These are phyloP conservation scores for Poronia punctata DNA, from an alignment of 495 filamentous ascomycete genomes.

Conservation along the genomic window DNA sequence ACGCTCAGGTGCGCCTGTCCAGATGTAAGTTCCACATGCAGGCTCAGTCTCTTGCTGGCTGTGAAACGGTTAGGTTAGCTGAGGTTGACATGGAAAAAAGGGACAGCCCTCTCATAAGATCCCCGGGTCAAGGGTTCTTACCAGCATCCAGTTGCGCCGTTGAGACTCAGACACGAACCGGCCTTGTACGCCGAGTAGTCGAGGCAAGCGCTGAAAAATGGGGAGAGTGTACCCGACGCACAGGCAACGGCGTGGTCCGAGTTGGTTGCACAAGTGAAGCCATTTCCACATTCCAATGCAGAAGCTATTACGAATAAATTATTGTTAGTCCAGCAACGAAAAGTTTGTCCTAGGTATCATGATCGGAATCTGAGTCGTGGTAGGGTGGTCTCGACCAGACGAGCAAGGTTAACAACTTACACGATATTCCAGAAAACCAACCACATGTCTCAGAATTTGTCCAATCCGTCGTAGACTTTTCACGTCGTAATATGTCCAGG, in stretches of 20 bases:
- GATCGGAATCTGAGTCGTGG: too few species aligned
- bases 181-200: slow-evolving; percentile 22
- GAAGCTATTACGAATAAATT: slow-evolving; percentile 6
- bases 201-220: slow-evolving; percentile 30
- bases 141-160: slow-evolving; percentile 32
- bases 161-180: slow-evolving; percentile 17
- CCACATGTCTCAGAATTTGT: slow-evolving; percentile 30
- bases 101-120: too few species aligned
- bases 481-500: slow-evolving; percentile 12
- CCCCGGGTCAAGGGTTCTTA: slow-evolving; percentile 11
- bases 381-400: too few species aligned
- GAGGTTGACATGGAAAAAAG: too few species aligned
- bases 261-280: slow-evolving; percentile 29
- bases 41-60: slow-evolving; percentile 7
- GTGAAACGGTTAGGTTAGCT: slow-evolving; percentile 4
- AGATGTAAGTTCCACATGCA: slow-evolving; percentile 33
- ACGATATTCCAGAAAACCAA: slow-evolving; percentile 20
- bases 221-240: slow-evolving; percentile 8
- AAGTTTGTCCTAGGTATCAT: too few species aligned
- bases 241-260: slow-evolving; percentile 28
- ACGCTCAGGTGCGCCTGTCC: slow-evolving; percentile 20
- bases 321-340: too few species aligned
- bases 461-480: slow-evolving; percentile 18
- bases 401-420: slow-evolving; percentile 19
- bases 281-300: slow-evolving; percentile 1